Percentiles rank a stretch among this genome's conserved stretches.
Evolutionary conservation across 352 stramenopile genomes (phyloP).

Genomic region (Globisporangium barbulae): DNA sequence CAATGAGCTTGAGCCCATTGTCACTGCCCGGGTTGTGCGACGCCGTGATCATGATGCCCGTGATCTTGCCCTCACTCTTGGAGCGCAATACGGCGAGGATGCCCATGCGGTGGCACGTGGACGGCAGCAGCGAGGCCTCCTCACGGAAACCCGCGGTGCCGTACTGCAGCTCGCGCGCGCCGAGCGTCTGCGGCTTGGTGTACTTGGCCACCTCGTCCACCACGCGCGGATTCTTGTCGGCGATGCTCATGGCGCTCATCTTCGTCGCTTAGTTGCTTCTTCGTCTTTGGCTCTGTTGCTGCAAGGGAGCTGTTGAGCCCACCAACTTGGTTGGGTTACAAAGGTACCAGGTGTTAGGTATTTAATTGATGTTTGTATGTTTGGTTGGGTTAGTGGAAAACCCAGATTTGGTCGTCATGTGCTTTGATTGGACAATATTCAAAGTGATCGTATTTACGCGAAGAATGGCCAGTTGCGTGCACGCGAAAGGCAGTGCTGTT

Average conservation of each 20-base stretch:
- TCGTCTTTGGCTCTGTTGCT: background rate
- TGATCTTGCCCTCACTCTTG: constrained; percentile 77
- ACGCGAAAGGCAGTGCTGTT: constrained; percentile 6
- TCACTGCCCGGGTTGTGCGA: constrained; percentile 92
- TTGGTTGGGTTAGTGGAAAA: background rate
- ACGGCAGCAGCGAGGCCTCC: constrained; percentile 84
- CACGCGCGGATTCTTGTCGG: constrained; percentile 78
- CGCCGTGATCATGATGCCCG: constrained; percentile 94
- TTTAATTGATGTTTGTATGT: background rate
- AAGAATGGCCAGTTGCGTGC: constrained; percentile 6
- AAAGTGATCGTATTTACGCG: background rate
- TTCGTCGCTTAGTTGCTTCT: background rate
- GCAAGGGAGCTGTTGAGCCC: background rate
- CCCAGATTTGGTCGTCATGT: constrained; percentile 15
- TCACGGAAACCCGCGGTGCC: constrained; percentile 96
- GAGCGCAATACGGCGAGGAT: constrained; percentile 80
- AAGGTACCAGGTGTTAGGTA: background rate
- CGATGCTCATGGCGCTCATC: constrained; percentile 51
- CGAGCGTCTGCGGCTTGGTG: constrained; percentile 39
- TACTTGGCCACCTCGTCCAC: constrained; percentile 79
- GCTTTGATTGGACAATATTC: constrained; percentile 2
- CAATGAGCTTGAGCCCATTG: constrained; percentile 94
- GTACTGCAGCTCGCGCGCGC: constrained; percentile 70
- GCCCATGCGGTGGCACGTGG: constrained; percentile 93
- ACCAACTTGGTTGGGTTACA: constrained; percentile 8